Conservation (phyloP, 2,329 filamentous ascomycete genomes). For the Epichloe uncinata region DNA sequence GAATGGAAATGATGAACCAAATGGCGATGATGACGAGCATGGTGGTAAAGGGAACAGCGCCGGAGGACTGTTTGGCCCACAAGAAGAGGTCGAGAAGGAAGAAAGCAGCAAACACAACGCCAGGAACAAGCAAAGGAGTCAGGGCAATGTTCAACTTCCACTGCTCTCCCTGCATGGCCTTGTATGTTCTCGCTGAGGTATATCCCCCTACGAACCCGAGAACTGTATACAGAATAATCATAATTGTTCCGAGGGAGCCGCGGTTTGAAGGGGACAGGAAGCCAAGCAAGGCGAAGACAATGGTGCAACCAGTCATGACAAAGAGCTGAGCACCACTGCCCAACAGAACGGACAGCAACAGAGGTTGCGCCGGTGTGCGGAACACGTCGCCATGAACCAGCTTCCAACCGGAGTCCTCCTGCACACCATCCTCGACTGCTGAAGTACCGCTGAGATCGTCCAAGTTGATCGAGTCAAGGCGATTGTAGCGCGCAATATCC, state of each 20-base stretch:
- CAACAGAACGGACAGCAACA: constrained; percentile 75
- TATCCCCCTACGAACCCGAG: constrained; percentile 95
- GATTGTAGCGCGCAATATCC: constrained; percentile 94
- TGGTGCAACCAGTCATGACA: constrained; percentile 92
- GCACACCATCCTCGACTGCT: constrained; percentile 76
- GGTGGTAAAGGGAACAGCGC: constrained; percentile 89
- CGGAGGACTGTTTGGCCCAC: constrained; percentile 84
- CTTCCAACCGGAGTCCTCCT: constrained; percentile 98
- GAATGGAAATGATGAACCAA: constrained; percentile 95
- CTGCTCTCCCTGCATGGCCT: constrained; percentile 77
- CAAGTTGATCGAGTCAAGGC: constrained; percentile 78
- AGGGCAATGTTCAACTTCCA: constrained; percentile 91
- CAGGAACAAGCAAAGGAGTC: constrained; percentile 76
- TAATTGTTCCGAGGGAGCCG: constrained; percentile 83
- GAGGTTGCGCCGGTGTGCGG: constrained; percentile 67
- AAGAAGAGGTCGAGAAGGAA: constrained; percentile 94
- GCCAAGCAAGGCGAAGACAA: constrained; percentile 82
- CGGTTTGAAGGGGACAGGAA: constrained; percentile 94
- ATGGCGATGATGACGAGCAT: constrained; percentile 90
- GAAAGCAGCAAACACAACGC: constrained; percentile 73
- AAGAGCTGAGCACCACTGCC: constrained; percentile 94
- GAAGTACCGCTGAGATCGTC: constrained; percentile 77
- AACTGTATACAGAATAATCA: constrained; percentile 84
- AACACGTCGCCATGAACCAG: constrained; percentile 96
- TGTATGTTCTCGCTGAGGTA: constrained; percentile 80